phyloP scores from a whole-genome alignment of 2,329 filamentous ascomycete genomes.

The Beauveria bassiana region DNA sequence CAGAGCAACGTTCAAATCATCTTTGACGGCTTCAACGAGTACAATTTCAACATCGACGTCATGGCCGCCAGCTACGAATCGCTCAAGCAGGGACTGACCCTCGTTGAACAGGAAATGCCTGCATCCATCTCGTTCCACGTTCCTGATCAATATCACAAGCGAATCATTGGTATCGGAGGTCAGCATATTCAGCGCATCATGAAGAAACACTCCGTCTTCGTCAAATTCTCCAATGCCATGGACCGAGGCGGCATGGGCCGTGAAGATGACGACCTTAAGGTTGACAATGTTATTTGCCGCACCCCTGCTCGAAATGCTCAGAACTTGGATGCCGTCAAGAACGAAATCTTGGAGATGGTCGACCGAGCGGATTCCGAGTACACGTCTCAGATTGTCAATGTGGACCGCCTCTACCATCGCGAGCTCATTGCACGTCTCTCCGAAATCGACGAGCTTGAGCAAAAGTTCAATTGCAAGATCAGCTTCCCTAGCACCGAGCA shows the following conservation, averaged over 20 bases:
- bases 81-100: constrained; percentile 81
- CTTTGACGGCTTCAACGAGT: constrained; percentile 98
- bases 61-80: constrained; percentile 88
- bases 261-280: constrained; percentile 96
- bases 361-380: constrained; percentile 98
- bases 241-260: constrained; percentile 87
- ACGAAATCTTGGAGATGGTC: constrained; percentile 99
- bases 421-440: constrained; percentile 81
- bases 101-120: constrained; percentile 98
- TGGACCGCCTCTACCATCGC: constrained; percentile 91
- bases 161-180: constrained; percentile 96
- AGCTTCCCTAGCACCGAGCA: constrained; percentile 96
- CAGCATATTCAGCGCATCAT: constrained; percentile 99
- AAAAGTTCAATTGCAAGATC: constrained; percentile 99
- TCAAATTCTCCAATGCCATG: constrained; percentile 99
- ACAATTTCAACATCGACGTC: constrained; percentile 99
- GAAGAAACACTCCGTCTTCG: constrained; percentile 99
- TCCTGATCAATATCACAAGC: constrained; percentile 97
- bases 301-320: constrained; percentile 95
- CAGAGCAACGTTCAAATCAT: constrained; percentile 99
- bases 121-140: constrained; percentile 99
- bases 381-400: constrained; percentile 84
- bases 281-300: constrained; percentile 97
- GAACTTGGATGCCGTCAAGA: constrained; percentile 93
- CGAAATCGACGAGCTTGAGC: constrained; percentile 91